A percentile compares a stretch with the other conserved stretches of the same genome.
Evolutionary conservation across 257 asterid genomes (phyloP).

Genomic region (Solanum sitiens): DNA sequence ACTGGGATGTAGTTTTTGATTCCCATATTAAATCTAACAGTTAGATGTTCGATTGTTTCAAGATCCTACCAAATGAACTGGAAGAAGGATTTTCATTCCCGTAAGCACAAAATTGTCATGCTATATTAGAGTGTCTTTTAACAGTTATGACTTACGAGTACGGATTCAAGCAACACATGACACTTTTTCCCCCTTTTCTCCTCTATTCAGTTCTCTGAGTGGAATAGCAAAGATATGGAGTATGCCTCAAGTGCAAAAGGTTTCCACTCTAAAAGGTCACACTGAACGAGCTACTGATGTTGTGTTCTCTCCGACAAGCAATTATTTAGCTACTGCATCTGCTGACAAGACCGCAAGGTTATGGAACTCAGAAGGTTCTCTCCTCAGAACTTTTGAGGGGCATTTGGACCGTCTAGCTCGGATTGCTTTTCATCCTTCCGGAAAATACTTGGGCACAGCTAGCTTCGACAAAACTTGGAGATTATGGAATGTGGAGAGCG

Average conservation of each 20-base stretch:
- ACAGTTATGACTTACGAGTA: background rate
- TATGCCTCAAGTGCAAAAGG: constrained; percentile 61
- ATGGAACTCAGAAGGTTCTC: constrained; percentile 69
- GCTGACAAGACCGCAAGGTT: constrained; percentile 84
- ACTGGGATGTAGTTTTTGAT: background rate
- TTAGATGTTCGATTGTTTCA: background rate
- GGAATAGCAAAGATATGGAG: constrained; percentile 82
- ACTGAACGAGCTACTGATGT: constrained; percentile 89
- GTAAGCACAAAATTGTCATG: background rate
- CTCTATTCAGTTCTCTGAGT: constrained; percentile 52
- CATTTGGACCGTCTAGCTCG: constrained; percentile 97
- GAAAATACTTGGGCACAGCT: constrained; percentile 84
- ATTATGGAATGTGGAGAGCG: constrained; percentile 93
- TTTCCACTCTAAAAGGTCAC: constrained; percentile 75
- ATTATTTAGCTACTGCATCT: constrained; percentile 79
- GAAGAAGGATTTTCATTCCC: background rate
- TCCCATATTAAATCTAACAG: background rate
- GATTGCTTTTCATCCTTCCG: constrained; percentile 82
- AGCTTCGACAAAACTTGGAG: constrained; percentile 97
- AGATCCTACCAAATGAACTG: background rate
- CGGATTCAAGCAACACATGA: background rate
- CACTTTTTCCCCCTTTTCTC: constrained; percentile 1
- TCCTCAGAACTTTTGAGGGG: constrained; percentile 61
- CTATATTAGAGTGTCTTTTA: background rate
- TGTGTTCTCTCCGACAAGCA: constrained; percentile 62